Conservation (phyloP, 306 rosid species). For the Senna tora region DNA sequence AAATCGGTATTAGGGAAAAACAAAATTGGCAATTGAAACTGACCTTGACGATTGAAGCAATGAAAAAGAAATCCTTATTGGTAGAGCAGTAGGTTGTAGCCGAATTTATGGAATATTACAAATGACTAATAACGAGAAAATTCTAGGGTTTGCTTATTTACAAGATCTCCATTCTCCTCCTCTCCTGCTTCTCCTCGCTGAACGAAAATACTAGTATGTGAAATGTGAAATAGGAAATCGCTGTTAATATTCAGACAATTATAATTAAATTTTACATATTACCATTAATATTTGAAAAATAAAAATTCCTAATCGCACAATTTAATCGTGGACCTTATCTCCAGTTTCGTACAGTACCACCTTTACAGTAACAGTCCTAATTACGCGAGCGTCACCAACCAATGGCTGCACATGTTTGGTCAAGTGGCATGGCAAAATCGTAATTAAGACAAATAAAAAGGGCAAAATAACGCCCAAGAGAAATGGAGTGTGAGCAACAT, state of each 20-base stretch:
- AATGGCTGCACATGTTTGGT: slow-evolving; percentile 24
- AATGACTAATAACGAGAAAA: slow-evolving; percentile 34
- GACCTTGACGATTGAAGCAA: slow-evolving; percentile 53
- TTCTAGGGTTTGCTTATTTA: slow-evolving; percentile 57
- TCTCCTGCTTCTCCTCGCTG: slow-evolving; percentile 28
- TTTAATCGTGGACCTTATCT: slow-evolving; percentile 48
- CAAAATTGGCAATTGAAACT: slow-evolving; percentile 34
- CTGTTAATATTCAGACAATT: slow-evolving; percentile 40
- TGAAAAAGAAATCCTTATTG: slow-evolving; percentile 27
- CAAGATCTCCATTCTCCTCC: slow-evolving; percentile 47
- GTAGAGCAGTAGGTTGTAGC: slow-evolving; percentile 42
- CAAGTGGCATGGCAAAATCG: neutral
- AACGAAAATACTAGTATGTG: slow-evolving; percentile 14
- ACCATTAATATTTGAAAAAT: slow-evolving; percentile 18
- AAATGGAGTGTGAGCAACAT: slow-evolving; percentile 11
- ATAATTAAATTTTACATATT: slow-evolving; percentile 3
- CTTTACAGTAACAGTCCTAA: neutral
- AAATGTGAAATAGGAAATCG: slow-evolving; percentile 35
- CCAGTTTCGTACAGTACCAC: slow-evolving; percentile 29
- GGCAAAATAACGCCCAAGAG: neutral
- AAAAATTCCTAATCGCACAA: slow-evolving; percentile 35
- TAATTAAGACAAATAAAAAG: slow-evolving; percentile 13
- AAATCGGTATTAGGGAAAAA: slow-evolving; percentile 8
- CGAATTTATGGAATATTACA: slow-evolving; percentile 36
- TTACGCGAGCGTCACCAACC: slow-evolving; percentile 27